phyloP scores from a whole-genome alignment of 768 basidiomycete species.

The Mycena pura region DNA sequence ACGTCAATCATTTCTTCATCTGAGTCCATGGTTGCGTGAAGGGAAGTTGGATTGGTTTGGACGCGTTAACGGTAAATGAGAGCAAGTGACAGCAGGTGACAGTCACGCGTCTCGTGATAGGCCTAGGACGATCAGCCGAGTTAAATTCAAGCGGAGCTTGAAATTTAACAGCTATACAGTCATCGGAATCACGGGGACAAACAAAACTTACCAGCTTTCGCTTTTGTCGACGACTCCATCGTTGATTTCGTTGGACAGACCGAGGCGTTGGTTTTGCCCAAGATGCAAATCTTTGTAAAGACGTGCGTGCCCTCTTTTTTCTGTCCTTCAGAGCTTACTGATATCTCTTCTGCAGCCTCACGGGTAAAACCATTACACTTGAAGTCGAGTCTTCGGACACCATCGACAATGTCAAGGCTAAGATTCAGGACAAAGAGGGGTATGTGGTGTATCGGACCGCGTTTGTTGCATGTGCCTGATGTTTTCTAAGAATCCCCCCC shows the following conservation, averaged over 20 bases:
- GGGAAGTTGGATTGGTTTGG: constrained; percentile 8
- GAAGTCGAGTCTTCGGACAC: constrained; percentile 98
- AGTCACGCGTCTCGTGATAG: no score
- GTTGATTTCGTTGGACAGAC: constrained; percentile 90
- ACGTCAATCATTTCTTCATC: constrained; percentile 66
- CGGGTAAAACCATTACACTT: constrained; percentile 98
- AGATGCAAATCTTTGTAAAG: constrained; percentile 99
- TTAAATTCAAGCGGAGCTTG: constrained; percentile 1
- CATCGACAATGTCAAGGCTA: constrained; percentile 97
- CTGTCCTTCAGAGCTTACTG: constrained; percentile 14
- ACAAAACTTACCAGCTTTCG: constrained; percentile 51
- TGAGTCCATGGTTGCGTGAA: constrained; percentile 56
- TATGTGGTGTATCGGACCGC: constrained; percentile 40
- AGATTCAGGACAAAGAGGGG: constrained; percentile 98
- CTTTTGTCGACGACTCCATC: constrained; percentile 95
- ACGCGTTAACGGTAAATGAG: no score
- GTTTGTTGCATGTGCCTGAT: constrained; percentile 5
- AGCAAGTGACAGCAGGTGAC: no score
- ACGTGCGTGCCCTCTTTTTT: constrained; percentile 60
- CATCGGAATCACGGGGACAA: no score
- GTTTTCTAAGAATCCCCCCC: constrained; percentile 71
- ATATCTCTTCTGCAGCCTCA: constrained; percentile 66
- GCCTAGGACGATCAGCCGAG: no score
- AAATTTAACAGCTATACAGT: constrained; percentile 48
- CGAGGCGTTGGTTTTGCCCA: constrained; percentile 67